Evolutionary conservation across 495 filamentous ascomycete species (phyloP), one percentile per base, ranked within the genome.

Genomic region (Staphylotrichum longicolle): DNA sequence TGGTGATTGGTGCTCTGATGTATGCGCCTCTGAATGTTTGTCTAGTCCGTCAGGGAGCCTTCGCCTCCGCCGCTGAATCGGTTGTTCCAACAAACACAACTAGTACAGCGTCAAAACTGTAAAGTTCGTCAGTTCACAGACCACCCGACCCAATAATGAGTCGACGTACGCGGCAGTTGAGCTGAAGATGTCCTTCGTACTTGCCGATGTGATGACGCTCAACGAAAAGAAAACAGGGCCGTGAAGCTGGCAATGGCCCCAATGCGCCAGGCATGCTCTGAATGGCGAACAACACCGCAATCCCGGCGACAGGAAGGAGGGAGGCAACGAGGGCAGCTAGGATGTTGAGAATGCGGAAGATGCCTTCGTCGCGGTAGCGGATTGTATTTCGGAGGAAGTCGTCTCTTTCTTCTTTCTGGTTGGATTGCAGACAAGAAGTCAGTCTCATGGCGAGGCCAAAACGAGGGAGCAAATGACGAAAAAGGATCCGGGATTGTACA

Each of bases 171-270:
- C 44, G 11, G 60, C 53, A 34, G 71, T 70, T 34, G 65, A 68
- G 27, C 59, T 62, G 51, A 72, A 71, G 3, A 72, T 58, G 4
- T 72, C 68, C 14, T 63, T 35, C 15, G 63, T 60, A 33, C 54
- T 65, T 27, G 71, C 71, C 48, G 63, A 54, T 2, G 69, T 69
- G 47, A 70, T 58, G n/a, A 58, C 32, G 9, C 39, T 55, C 15
- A 74, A 20, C 10, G 40, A 51, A 5, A 39, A 3, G 69, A 62
- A 15, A 72, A 67, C 4, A 71, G 35, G 2, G 61, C 55, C 6
- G 66, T 68, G 54, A 73, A 70, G 7, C 10, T 56, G 5, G 59
- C 60, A 3, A 67, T 63, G 14, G 54, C 63, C 1, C 44, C 65
- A 2, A 71, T 47, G 14, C 65, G 47, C 1, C 65, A 42, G 51